Conservation (phyloP, 73 alveolate species). For the Diophrys sp. region DNA sequence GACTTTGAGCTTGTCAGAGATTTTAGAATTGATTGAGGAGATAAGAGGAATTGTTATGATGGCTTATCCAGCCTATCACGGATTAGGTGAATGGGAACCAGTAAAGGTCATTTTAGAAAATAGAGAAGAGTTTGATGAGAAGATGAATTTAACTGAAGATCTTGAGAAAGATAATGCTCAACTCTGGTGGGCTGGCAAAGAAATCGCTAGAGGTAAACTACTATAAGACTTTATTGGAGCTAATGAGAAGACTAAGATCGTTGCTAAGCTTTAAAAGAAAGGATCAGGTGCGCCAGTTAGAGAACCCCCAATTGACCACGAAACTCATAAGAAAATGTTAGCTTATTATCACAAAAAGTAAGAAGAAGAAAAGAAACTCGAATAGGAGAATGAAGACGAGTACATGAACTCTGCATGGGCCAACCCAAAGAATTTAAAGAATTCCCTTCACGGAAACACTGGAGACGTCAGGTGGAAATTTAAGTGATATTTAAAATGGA, state of each 20-base stretch:
- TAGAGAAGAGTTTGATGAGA: constrained; percentile 74
- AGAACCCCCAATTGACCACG: constrained; percentile 94
- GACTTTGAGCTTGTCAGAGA: constrained; percentile 48
- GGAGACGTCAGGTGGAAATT: constrained; percentile 69
- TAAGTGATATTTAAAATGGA: background rate
- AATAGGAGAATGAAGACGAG: constrained; percentile 87
- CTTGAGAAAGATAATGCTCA: constrained; percentile 51
- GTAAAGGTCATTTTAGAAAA: constrained; percentile 84
- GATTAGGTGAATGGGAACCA: constrained; percentile 97
- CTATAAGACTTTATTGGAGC: constrained; percentile 82
- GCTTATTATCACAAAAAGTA: constrained; percentile 88
- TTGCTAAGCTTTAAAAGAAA: constrained; percentile 81
- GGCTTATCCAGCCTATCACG: constrained; percentile 96
- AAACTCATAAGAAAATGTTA: constrained; percentile 93
- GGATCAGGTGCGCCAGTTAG: constrained; percentile 97
- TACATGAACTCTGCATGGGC: constrained; percentile 96
- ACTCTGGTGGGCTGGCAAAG: constrained; percentile 96
- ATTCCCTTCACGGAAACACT: constrained; percentile 68
- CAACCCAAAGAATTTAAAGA: constrained; percentile 80
- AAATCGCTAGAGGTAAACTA: constrained; percentile 78
- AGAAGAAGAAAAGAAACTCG: constrained; percentile 87
- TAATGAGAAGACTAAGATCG: constrained; percentile 91
- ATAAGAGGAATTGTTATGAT: constrained; percentile 93
- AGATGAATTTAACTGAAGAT: constrained; percentile 71
- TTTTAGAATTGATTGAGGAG: constrained; percentile 69